Evolutionary conservation across 768 basidiomycete species (phyloP).

Genomic region (Crucibulum laeve): DNA sequence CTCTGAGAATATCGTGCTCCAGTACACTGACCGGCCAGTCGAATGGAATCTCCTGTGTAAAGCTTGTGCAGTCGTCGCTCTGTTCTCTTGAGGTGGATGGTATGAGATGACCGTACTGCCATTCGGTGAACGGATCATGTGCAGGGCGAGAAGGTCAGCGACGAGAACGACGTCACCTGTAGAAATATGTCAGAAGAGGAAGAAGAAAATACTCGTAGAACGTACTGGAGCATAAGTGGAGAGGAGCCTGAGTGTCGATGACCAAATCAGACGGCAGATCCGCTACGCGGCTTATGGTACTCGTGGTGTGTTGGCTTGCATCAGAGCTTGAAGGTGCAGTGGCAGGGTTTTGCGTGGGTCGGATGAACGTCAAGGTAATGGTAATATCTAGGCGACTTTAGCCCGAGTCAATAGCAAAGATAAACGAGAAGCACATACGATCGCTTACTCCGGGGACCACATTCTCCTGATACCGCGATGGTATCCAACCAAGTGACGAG

Average conservation of each 20-base stretch:
- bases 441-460: slow-evolving; percentile 25
- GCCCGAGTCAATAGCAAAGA: not conserved
- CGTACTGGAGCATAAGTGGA: slow-evolving; percentile 34
- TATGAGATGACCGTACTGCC: slow-evolving; percentile 40
- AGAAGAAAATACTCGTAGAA: not conserved
- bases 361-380: slow-evolving; percentile 48
- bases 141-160: slow-evolving; percentile 49
- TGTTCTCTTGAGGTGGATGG: slow-evolving; percentile 29
- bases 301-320: slow-evolving; percentile 10
- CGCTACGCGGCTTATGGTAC: slow-evolving; percentile 5
- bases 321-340: slow-evolving; percentile 15
- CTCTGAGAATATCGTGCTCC: slow-evolving; percentile 35
- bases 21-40: slow-evolving; percentile 39
- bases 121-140: slow-evolving; percentile 41
- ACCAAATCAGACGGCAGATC: slow-evolving; percentile 18
- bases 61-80: slow-evolving; percentile 26
- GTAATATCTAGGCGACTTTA: slow-evolving; percentile 44
- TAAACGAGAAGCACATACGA: slow-evolving; percentile 24
- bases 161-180: slow-evolving; percentile 27
- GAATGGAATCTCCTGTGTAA: slow-evolving; percentile 32
- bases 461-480: slow-evolving; percentile 51
- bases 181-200: not conserved
- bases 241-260: slow-evolving; percentile 52
- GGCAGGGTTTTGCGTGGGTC: slow-evolving; percentile 27
- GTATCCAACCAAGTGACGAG: slow-evolving; percentile 58